Conservation (phyloP, 768 basidiomycete species). For the Leccinum boreale region DNA sequence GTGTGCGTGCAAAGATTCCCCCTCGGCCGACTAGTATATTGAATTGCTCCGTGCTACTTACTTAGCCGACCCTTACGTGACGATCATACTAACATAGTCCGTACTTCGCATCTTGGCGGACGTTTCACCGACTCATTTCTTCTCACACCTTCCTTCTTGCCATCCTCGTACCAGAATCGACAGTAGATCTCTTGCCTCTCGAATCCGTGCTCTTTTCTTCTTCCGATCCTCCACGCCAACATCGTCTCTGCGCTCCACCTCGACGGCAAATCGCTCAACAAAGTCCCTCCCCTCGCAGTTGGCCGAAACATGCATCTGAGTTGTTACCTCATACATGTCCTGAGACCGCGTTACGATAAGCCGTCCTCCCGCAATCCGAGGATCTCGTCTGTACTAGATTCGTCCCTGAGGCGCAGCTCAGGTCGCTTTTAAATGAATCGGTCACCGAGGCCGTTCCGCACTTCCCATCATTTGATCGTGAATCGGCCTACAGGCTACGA, state of each 20-base stretch:
- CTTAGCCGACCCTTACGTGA: neutral
- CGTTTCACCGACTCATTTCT: slow-evolving; percentile 1
- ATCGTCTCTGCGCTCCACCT: neutral
- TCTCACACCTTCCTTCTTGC: slow-evolving; percentile 12
- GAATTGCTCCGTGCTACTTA: neutral
- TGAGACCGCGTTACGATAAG: slow-evolving; percentile 2
- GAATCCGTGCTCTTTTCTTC: slow-evolving; percentile 5
- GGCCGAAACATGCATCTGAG: slow-evolving; percentile 10
- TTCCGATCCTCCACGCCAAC: slow-evolving; percentile 16
- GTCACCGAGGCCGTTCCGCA: slow-evolving; percentile 2
- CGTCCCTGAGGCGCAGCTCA: slow-evolving; percentile 2
- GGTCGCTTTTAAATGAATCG: slow-evolving; percentile 5
- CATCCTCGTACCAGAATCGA: neutral
- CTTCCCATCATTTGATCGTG: slow-evolving; percentile 14
- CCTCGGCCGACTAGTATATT: slow-evolving; percentile 2
- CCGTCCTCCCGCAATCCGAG: slow-evolving; percentile 15
- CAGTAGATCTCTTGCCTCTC: slow-evolving; percentile 1
- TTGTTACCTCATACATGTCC: neutral
- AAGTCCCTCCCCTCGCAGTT: neutral
- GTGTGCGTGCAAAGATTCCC: slow-evolving; percentile 4
- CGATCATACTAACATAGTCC: neutral
- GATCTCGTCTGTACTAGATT: slow-evolving; percentile 3
- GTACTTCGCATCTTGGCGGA: neutral
- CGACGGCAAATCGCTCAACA: neutral
- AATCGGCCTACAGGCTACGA: slow-evolving; percentile 8